Base-by-base conservation (phyloP, 768 basidiomycete genomes). In the Cubamyces sp. region DNA sequence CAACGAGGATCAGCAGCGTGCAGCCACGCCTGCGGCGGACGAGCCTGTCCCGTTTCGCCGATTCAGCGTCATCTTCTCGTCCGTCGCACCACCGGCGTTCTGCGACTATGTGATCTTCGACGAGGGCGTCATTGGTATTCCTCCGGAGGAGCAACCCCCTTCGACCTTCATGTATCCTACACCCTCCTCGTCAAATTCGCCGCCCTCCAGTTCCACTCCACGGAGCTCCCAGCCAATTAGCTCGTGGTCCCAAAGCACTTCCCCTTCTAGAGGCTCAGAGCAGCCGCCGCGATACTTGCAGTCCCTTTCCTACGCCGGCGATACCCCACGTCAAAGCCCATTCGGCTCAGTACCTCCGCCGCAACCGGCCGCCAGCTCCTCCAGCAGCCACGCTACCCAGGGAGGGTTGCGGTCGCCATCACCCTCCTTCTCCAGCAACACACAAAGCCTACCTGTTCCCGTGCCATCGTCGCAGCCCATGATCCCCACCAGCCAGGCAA, bases 31-130 rank as follows among this genome's bases (percentile, higher is more conserved):
- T 21, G 26, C 50, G 11, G 51, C 39, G 16, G 65, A 70, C 23
- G 77, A 82, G 18, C 66, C 80, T 0, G 80, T 81, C 18, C 75
- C 90, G 23, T 79, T 96, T 56, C 84, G 95, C 41, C 82, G 88
- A 42, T 74, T 95, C 57, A 86, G 85, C 59, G 78, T 96, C 53
- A 78, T 97, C 9, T 97, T 94, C 76, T 91, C 87, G 64, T 86
- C 86, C 11, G 81, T 89, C 15, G 75, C 75, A 0, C 68, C 77
- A 0, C 82, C 88, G 1, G 76, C 75, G 18, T 87, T 87, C 14
- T 72, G 91, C 59, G 93, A 97, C 71, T 96, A 89, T 65, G 78
- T 93, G 60, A 81, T 97, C 51, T 83, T 87, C 5, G 68, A 77
- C 16, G 74, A 78, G 21, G 94, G 93, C 8, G 76, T 95, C 45